A percentile compares a stretch with the other conserved stretches of the same genome.
Evolutionary conservation across 2,329 filamentous ascomycete species (phyloP).

Genomic region (Venturia asperata): DNA sequence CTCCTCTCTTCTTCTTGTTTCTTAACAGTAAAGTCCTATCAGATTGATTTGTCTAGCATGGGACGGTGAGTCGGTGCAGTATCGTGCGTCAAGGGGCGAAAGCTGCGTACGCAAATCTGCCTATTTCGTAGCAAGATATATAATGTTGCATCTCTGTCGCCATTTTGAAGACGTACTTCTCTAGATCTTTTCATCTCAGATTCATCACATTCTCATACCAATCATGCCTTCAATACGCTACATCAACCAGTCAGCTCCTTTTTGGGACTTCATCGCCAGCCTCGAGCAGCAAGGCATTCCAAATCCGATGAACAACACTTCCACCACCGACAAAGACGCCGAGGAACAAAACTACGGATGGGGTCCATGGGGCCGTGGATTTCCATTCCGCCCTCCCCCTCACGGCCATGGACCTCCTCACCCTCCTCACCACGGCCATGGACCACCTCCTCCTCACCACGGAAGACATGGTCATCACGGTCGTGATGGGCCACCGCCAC

Average conservation of each 20-base stretch:
- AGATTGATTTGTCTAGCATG: slow-evolving; percentile 11
- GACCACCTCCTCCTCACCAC: neutral
- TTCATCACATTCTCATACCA: slow-evolving; percentile 13
- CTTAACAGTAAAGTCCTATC: slow-evolving; percentile 11
- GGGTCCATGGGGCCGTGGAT: slow-evolving; percentile 22
- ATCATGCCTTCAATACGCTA: slow-evolving; percentile 49
- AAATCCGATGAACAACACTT: slow-evolving; percentile 33
- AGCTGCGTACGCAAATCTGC: slow-evolving; percentile 9
- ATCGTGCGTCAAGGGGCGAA: slow-evolving; percentile 5
- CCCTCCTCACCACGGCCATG: slow-evolving; percentile 18
- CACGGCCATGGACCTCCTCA: slow-evolving; percentile 19
- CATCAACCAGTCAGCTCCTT: slow-evolving; percentile 46
- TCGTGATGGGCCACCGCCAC: slow-evolving; percentile 27
- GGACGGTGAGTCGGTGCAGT: neutral
- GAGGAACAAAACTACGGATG: slow-evolving; percentile 29
- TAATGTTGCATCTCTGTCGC: neutral
- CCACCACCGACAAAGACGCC: slow-evolving; percentile 22
- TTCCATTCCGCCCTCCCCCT: slow-evolving; percentile 22
- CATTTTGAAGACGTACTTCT: neutral
- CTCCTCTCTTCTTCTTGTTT: neutral
- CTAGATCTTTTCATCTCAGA: neutral
- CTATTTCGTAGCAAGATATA: slow-evolving; percentile 10
- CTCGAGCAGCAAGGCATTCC: slow-evolving; percentile 42
- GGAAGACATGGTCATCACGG: slow-evolving; percentile 21
- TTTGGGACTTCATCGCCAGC: slow-evolving; percentile 50